Conservation (phyloP, 129 eudicot species). For the Chrysanthemum seticuspe region DNA sequence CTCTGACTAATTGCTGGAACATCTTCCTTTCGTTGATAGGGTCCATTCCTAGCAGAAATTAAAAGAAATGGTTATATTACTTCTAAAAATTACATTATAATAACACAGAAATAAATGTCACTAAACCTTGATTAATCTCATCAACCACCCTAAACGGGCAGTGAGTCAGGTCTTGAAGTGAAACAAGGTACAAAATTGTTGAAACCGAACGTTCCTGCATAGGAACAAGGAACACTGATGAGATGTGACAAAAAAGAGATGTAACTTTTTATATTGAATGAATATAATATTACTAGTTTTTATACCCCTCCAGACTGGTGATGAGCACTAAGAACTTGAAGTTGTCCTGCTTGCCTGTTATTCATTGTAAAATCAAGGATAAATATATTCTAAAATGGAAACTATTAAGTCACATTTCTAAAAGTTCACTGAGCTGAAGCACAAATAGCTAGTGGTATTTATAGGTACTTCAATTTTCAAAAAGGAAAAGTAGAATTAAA, state of each 20-base stretch:
- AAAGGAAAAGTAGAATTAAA: conserved; percentile 4
- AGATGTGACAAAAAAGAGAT: conserved; percentile 17
- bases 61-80: not conserved
- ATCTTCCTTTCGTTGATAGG: conserved; percentile 94
- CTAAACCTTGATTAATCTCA: conserved; percentile 93
- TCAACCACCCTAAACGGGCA: conserved; percentile 99
- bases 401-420: not conserved
- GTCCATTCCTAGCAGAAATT: conserved; percentile 72
- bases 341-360: conserved; percentile 78
- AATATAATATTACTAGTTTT: not conserved
- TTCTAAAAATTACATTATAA: not conserved
- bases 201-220: conserved; percentile 94
- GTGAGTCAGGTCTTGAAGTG: conserved; percentile 91
- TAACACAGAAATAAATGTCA: not conserved
- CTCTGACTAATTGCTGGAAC: conserved; percentile 97
- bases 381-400: not conserved
- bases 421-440: not conserved
- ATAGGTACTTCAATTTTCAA: too few species aligned
- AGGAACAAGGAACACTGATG: conserved; percentile 21
- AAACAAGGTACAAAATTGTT: conserved; percentile 95
- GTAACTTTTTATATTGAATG: not conserved
- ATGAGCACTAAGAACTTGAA: conserved; percentile 93
- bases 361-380: conserved; percentile 23
- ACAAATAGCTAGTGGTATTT: not conserved
- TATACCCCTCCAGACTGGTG: conserved; percentile 99